Conservation (phyloP, 75 land plant species). For the Pseudotsuga menziesii region DNA sequence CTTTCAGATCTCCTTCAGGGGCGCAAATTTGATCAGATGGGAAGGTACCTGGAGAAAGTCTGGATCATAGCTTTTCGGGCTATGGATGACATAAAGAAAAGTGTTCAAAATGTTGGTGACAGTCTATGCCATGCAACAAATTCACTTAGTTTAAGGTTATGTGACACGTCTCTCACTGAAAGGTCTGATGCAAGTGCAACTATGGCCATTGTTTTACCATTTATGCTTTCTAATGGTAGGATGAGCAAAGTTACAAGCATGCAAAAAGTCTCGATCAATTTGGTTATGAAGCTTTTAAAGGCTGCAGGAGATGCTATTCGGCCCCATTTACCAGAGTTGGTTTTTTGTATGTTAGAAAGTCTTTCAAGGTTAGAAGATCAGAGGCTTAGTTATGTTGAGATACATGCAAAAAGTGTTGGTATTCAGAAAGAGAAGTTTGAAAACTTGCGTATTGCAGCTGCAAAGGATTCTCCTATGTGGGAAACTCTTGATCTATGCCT, state of each 20-base stretch:
- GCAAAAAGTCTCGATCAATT: slow-evolving; percentile 65
- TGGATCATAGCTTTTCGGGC: too few species aligned
- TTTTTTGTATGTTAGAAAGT: slow-evolving; percentile 96
- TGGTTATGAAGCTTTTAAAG: slow-evolving; percentile 94
- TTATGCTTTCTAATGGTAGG: slow-evolving; percentile 72
- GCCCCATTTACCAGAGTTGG: slow-evolving; percentile 79
- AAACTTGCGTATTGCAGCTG: too few species aligned
- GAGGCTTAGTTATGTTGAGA: too few species aligned
- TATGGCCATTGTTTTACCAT: slow-evolving; percentile 76
- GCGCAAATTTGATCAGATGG: too few species aligned
- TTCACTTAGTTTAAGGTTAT: too few species aligned
- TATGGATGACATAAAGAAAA: slow-evolving; percentile 98
- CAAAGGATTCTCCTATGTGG: too few species aligned
- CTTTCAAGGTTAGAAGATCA: slow-evolving; percentile 98
- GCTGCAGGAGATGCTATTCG: slow-evolving; percentile 24
- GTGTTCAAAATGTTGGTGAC: slow-evolving; percentile 78
- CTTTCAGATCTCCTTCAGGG: too few species aligned
- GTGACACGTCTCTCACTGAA: slow-evolving; percentile 70
- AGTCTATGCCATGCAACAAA: slow-evolving; percentile 71
- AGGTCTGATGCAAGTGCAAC: slow-evolving; percentile 61
- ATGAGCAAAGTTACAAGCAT: slow-evolving; percentile 71
- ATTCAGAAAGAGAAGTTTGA: too few species aligned
- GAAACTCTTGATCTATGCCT: too few species aligned
- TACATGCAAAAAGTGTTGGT: too few species aligned
- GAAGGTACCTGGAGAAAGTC: too few species aligned